Percentiles rank a stretch among this genome's conserved stretches.
Conservation (phyloP, 2,329 filamentous ascomycete species). For the Ophiosphaerella narmari region DNA sequence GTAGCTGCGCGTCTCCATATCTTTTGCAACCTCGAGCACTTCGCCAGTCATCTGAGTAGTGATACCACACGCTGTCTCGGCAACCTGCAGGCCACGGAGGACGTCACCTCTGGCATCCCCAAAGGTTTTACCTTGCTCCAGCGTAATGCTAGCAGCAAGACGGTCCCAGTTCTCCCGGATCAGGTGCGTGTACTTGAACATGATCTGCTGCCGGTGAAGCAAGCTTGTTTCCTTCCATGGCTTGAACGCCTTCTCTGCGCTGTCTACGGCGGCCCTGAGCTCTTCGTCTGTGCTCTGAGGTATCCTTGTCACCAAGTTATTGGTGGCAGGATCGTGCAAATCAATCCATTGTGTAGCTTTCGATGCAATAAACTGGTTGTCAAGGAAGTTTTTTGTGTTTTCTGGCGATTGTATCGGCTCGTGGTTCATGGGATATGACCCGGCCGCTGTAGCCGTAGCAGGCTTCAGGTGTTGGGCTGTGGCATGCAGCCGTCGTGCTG, state of each 20-base stretch:
- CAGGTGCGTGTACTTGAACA: constrained; percentile 82
- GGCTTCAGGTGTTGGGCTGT: constrained; percentile 58
- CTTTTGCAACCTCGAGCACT: constrained; percentile 82
- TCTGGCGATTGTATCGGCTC: constrained; percentile 68
- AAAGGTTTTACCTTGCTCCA: constrained; percentile 89
- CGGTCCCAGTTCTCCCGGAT: constrained; percentile 86
- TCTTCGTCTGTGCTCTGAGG: constrained; percentile 81
- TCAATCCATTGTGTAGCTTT: constrained; percentile 75
- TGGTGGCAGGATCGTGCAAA: constrained; percentile 80
- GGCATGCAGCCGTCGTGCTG: constrained; percentile 57
- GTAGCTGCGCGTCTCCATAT: constrained; percentile 87
- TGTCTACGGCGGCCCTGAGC: constrained; percentile 74
- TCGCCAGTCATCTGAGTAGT: constrained; percentile 83
- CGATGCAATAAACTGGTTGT: constrained; percentile 77
- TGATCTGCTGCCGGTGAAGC: constrained; percentile 77
- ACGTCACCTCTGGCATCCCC: constrained; percentile 83
- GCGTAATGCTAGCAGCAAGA: constrained; percentile 80
- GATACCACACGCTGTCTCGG: constrained; percentile 79
- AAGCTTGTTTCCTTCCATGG: constrained; percentile 74
- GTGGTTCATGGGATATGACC: constrained; percentile 71
- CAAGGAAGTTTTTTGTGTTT: constrained; percentile 79
- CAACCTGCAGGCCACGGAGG: constrained; percentile 79
- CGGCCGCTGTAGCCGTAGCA: constrained; percentile 56
- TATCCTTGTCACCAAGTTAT: constrained; percentile 81
- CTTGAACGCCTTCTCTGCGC: constrained; percentile 75